phyloP scores from a whole-genome alignment of 441 rosid genomes.

The Breynia disticha region DNA sequence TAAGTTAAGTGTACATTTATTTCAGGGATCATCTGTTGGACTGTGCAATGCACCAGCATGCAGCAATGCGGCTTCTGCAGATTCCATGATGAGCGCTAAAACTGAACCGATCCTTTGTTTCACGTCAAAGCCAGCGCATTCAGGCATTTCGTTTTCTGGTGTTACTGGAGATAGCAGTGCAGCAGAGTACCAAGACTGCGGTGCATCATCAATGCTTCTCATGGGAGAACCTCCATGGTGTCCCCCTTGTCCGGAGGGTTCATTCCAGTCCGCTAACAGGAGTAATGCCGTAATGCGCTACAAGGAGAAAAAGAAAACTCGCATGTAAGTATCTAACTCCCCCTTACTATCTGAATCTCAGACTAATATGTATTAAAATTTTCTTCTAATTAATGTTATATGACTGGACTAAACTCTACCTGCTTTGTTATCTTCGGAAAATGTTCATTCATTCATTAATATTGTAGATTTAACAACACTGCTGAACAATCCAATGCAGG shows the following conservation, averaged over 20 bases:
- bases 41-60: conserved; percentile 55
- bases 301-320: conserved; percentile 92
- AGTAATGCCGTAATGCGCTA: conserved; percentile 89
- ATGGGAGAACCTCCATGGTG: conserved; percentile 94
- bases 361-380: background rate
- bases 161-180: conserved; percentile 72
- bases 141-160: conserved; percentile 87
- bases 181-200: conserved; percentile 90
- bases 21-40: conserved; percentile 50
- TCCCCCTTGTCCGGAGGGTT: conserved; percentile 56
- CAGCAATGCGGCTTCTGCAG: conserved; percentile 72
- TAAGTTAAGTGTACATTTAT: background rate
- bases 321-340: conserved; percentile 68
- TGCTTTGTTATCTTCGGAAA: no score
- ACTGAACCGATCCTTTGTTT: conserved; percentile 79
- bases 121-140: conserved; percentile 38
- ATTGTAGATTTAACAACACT: background rate
- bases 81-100: conserved; percentile 68
- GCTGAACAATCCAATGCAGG: conserved; percentile 24
- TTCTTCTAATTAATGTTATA: background rate
- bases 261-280: conserved; percentile 52
- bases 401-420: no score
- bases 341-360: no score
- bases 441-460: no score
- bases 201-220: conserved; percentile 65